Conservation (phyloP, 768 basidiomycete genomes). For the Termitomyces sp. region DNA sequence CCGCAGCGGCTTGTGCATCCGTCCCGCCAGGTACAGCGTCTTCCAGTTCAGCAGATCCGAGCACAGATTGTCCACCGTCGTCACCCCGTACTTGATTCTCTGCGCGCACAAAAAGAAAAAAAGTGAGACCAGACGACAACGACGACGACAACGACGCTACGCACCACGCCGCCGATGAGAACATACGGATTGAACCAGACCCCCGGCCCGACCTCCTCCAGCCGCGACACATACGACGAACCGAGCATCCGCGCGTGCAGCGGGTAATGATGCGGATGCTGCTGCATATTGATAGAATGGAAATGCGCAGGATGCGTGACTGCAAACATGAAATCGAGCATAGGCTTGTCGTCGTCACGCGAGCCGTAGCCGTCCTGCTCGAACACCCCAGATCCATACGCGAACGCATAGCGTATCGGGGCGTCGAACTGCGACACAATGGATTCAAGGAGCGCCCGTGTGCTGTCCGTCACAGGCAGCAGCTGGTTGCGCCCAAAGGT, state of each 20-base stretch:
- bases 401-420: conserved; percentile 94
- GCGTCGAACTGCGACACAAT: conserved; percentile 81
- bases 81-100: conserved; percentile 96
- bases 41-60: conserved; percentile 91
- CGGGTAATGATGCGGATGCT: conserved; percentile 89
- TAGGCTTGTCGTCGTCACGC: conserved; percentile 45
- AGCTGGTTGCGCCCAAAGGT: conserved; percentile 80
- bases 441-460: conserved; percentile 71
- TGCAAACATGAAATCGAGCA: conserved; percentile 97
- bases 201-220: conserved; percentile 76
- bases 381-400: conserved; percentile 96
- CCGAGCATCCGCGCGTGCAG: conserved; percentile 83
- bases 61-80: conserved; percentile 85
- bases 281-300: conserved; percentile 93
- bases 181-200: conserved; percentile 97
- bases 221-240: conserved; percentile 69
- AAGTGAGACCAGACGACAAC: no score
- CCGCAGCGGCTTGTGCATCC: conserved; percentile 95
- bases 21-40: conserved; percentile 87
- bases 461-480: conserved; percentile 72
- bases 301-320: conserved; percentile 92
- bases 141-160: no score
- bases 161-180: conserved; percentile 75
- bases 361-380: conserved; percentile 76
- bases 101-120: conserved; percentile 23